Evolutionary conservation across 2,329 filamentous ascomycete species (phyloP).

Genomic region (Botrytis tulipae): DNA sequence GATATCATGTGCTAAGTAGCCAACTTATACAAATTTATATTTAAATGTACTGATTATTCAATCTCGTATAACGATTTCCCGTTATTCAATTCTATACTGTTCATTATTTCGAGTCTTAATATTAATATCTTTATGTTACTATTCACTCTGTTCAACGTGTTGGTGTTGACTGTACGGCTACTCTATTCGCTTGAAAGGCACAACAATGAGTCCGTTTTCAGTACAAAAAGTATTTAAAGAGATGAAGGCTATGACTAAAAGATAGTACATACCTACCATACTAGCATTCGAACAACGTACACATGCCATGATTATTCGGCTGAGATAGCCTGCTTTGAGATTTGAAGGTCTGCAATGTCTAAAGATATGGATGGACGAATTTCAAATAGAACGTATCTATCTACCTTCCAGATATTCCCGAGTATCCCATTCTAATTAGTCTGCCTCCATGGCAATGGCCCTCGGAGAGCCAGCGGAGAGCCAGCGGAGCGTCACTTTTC

Average conservation of each 20-base stretch:
- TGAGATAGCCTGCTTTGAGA: neutral
- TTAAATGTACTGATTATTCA: neutral
- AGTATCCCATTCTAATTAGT: neutral
- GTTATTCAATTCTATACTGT: neutral
- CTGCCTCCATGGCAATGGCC: neutral
- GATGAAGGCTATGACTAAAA: neutral
- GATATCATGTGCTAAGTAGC: neutral
- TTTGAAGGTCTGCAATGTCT: rapidly evolving
- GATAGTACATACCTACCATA: neutral
- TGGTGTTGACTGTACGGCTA: neutral
- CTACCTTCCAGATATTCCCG: neutral
- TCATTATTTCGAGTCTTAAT: neutral
- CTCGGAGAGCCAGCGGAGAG: conserved; percentile 1
- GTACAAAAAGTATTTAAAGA: neutral
- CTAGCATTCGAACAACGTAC: neutral
- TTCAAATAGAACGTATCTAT: neutral
- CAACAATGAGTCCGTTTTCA: neutral
- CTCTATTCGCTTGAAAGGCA: neutral
- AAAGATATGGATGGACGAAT: too few species aligned
- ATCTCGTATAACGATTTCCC: neutral
- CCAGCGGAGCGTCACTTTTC: neutral
- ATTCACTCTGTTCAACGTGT: neutral
- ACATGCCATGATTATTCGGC: neutral
- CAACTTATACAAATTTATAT: neutral
- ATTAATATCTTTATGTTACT: neutral